Evolutionary conservation across 2,329 filamentous ascomycete genomes (phyloP), one percentile per base, ranked within the genome.

Genomic region (Volutella citrinella): DNA sequence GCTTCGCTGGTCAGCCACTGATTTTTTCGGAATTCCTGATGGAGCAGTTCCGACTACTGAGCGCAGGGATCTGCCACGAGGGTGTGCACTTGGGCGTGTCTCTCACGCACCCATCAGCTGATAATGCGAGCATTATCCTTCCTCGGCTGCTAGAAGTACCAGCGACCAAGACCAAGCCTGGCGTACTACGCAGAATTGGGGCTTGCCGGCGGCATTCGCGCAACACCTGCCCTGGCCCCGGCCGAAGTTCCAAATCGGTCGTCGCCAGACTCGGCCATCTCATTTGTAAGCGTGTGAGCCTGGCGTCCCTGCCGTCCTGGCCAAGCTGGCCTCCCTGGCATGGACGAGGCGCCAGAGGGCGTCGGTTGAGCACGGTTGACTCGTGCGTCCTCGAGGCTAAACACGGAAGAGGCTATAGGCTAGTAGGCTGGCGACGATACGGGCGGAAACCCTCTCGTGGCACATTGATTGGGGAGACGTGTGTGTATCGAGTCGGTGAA

Each of bases 401-500:
- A 31, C 19, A 35, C n/a, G n/a, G n/a, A n/a, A n/a, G n/a, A n/a
- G n/a, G n/a, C n/a, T n/a, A n/a, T n/a, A n/a, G n/a, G n/a, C n/a
- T n/a, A n/a, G n/a, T n/a, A n/a, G n/a, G n/a, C n/a, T n/a, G n/a
- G n/a, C n/a, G n/a, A n/a, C n/a, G n/a, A n/a, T n/a, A n/a, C n/a
- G n/a, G n/a, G n/a, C n/a, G n/a, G n/a, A n/a, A n/a, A n/a, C n/a
- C n/a, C n/a, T n/a, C n/a, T n/a, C n/a, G n/a, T n/a, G n/a, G n/a
- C n/a, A n/a, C n/a, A n/a, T n/a, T n/a, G n/a, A 25, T 34, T 17
- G 14, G 34, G 27, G 29, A 38, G 37, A 47, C 30, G 33, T 41
- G 38, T 43, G 46, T 39, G 30, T 40, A 36, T 48, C 33, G 48
- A 49, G 46, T 53, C 50, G 50, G 50, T 53, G 43, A 53, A 53